phyloP scores from a whole-genome alignment of 768 basidiomycete species.

The Boletus tylopilopsis region DNA sequence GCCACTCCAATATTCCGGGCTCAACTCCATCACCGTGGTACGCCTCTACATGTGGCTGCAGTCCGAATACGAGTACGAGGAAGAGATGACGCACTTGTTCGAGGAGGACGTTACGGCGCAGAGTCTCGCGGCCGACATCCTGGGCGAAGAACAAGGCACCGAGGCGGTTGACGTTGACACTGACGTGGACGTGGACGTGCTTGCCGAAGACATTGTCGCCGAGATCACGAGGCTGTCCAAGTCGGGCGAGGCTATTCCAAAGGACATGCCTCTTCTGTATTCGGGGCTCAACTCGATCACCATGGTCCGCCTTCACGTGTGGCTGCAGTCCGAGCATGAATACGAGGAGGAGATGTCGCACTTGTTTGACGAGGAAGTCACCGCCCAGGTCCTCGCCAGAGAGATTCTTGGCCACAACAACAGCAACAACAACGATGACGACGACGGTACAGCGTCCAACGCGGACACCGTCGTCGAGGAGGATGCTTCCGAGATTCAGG shows the following conservation, averaged over 20 bases:
- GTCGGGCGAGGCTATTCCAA: slow-evolving; percentile 25
- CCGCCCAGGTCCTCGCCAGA: slow-evolving; percentile 26
- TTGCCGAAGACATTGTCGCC: slow-evolving; percentile 31
- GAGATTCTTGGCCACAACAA: slow-evolving; percentile 20
- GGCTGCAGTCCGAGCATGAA: slow-evolving; percentile 31
- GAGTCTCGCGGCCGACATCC: slow-evolving; percentile 29
- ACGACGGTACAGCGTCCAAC: slow-evolving; percentile 1
- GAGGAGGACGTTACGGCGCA: slow-evolving; percentile 30
- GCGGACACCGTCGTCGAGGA: slow-evolving; percentile 13
- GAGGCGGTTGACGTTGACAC: too few relatives aligned
- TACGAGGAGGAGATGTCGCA: slow-evolving; percentile 30
- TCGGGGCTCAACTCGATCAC: slow-evolving; percentile 32
- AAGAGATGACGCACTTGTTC: slow-evolving; percentile 28
- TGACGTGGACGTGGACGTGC: background rate
- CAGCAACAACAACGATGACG: background rate
- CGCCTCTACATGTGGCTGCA: slow-evolving; percentile 33
- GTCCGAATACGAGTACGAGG: slow-evolving; percentile 29
- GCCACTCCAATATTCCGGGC: slow-evolving; percentile 32
- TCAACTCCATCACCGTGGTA: slow-evolving; percentile 30
- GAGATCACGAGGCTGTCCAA: slow-evolving; percentile 31
- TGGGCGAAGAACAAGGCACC: slow-evolving; percentile 19
- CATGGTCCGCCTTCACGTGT: slow-evolving; percentile 28
- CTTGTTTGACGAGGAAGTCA: slow-evolving; percentile 32
- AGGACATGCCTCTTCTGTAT: slow-evolving; percentile 33
- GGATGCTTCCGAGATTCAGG: slow-evolving; percentile 1